Percentiles rank a stretch among this genome's conserved stretches.
phyloP scores from a whole-genome alignment of 1,284 basidiomycete species.

The Marasmius tenuissimus region DNA sequence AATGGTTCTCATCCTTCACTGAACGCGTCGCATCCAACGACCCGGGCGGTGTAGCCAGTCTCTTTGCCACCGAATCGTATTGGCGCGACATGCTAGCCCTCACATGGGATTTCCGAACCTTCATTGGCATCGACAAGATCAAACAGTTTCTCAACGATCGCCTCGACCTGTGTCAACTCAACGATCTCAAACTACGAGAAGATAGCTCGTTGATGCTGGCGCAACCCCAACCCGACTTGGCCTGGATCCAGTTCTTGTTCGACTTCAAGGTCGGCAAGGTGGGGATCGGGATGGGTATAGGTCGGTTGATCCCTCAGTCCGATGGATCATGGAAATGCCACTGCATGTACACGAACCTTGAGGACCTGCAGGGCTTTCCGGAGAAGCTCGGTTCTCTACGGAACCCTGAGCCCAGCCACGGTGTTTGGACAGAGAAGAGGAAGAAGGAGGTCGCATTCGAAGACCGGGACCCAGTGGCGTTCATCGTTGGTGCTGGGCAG shows the following conservation, averaged over 20 bases:
- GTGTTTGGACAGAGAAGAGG: constrained; percentile 33
- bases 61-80: constrained; percentile 43
- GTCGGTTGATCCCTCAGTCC: constrained; percentile 49
- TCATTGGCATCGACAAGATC: constrained; percentile 43
- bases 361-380: constrained; percentile 52
- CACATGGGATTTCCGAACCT: constrained; percentile 65
- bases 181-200: constrained; percentile 28
- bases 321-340: constrained; percentile 56
- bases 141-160: constrained; percentile 42
- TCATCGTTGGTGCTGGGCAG: constrained; percentile 54
- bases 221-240: constrained; percentile 48
- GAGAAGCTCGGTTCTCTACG: constrained; percentile 43
- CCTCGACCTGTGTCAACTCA: constrained; percentile 30
- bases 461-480: constrained; percentile 21
- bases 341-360: constrained; percentile 59
- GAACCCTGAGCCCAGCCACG: constrained; percentile 32
- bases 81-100: constrained; percentile 64
- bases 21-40: constrained; percentile 20
- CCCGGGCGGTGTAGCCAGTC: constrained; percentile 18
- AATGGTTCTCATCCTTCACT: constrained; percentile 31
- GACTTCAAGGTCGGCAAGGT: constrained; percentile 42
- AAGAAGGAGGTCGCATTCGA: constrained; percentile 23
- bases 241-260: constrained; percentile 58
- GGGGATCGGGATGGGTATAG: constrained; percentile 40
- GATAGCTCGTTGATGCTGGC: constrained; percentile 25